Evolutionary conservation across 2,329 filamentous ascomycete genomes (phyloP).

Genomic region (Dactylellina sp.): DNA sequence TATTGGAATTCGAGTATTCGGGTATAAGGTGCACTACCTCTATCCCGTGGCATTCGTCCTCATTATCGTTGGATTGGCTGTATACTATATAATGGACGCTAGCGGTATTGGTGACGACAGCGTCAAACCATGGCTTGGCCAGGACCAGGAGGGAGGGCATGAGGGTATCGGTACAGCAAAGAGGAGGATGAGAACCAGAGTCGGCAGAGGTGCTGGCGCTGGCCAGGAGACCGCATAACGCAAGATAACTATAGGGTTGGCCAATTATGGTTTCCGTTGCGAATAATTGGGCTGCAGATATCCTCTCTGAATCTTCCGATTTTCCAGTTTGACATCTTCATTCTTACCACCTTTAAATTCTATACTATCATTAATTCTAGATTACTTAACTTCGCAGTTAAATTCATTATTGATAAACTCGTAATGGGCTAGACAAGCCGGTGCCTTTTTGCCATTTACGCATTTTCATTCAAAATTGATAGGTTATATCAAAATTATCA

Average conservation of each 20-base stretch:
- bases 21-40: conserved; percentile 82
- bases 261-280: no score
- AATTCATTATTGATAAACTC: no score
- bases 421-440: no score
- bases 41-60: conserved; percentile 96
- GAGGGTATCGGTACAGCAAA: conserved; percentile 87
- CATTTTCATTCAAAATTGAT: no score
- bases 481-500: no score
- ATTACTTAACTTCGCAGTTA: no score
- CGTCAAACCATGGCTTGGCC: conserved; percentile 93
- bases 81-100: conserved; percentile 77
- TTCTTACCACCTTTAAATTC: no score
- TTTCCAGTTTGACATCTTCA: no score
- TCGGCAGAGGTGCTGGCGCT: conserved; percentile 47
- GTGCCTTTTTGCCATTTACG: no score
- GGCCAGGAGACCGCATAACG: conserved; percentile 7
- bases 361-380: no score
- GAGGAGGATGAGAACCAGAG: conserved; percentile 67
- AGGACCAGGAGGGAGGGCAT: conserved; percentile 83
- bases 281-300: no score
- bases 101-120: conserved; percentile 70
- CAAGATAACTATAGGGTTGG: neutral
- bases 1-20: conserved; percentile 88
- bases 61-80: conserved; percentile 77
- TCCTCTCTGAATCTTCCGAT: no score